Conservation (phyloP, 2,329 filamentous ascomycete species). For the Juglanconis sp. region DNA sequence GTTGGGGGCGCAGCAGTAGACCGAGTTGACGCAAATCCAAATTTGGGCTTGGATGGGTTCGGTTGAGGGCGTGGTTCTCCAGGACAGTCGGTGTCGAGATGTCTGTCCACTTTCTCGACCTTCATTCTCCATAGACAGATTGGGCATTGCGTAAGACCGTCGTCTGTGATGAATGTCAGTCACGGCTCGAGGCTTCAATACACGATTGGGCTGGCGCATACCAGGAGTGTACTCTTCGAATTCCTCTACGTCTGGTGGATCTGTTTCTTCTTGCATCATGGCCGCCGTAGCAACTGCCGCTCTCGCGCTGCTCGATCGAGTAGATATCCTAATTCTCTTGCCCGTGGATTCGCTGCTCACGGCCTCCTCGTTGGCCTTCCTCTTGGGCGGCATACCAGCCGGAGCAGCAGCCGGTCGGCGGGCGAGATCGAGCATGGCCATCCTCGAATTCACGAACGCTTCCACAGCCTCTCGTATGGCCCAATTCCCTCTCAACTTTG, state of each 20-base stretch:
- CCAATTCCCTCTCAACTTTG: conserved; percentile 81
- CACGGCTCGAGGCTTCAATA: neutral
- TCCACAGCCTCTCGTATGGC: conserved; percentile 81
- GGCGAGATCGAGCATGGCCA: conserved; percentile 63
- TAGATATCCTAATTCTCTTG: conserved; percentile 54
- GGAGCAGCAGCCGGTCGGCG: conserved; percentile 35
- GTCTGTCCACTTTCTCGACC: conserved; percentile 69
- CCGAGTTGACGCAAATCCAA: neutral
- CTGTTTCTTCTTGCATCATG: conserved; percentile 30
- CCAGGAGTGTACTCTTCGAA: conserved; percentile 30
- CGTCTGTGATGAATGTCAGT: conserved; percentile 41
- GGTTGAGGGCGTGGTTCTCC: conserved; percentile 33
- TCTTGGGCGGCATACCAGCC: conserved; percentile 39
- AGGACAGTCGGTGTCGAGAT: conserved; percentile 65
- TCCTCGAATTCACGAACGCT: conserved; percentile 66
- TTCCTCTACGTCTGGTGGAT: conserved; percentile 31
- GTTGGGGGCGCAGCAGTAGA: conserved; percentile 21
- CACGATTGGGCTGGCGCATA: conserved; percentile 12
- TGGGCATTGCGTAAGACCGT: conserved; percentile 79
- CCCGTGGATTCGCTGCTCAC: conserved; percentile 29
- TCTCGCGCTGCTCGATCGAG: conserved; percentile 43
- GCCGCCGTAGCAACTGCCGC: conserved; percentile 35
- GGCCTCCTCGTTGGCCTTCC: conserved; percentile 41
- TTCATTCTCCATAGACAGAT: conserved; percentile 81
- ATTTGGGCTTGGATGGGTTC: conserved; percentile 22